Evolutionary conservation across 2,329 filamentous ascomycete species (phyloP).

Genomic region (Graphiopsis chlorocephala): DNA sequence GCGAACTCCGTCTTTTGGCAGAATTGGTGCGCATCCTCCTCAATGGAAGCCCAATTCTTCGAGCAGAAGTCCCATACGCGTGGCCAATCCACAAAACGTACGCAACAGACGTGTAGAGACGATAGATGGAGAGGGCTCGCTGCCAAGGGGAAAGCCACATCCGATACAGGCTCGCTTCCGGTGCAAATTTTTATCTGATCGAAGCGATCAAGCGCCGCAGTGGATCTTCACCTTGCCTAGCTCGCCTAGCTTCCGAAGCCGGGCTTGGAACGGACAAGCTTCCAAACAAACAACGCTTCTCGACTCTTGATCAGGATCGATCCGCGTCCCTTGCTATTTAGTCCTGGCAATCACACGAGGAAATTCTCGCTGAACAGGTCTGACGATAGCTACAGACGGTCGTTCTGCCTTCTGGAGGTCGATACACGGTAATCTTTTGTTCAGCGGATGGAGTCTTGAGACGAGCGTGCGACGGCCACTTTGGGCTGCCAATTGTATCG

Average conservation of each 20-base stretch:
- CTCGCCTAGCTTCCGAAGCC: background rate
- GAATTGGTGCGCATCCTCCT: background rate
- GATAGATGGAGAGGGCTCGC: background rate
- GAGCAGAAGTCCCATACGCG: background rate
- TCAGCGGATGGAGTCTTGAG: background rate
- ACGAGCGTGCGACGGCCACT: background rate
- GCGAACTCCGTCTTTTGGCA: too few species aligned
- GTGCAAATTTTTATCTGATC: conserved; percentile 5
- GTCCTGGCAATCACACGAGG: background rate
- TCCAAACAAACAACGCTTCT: background rate
- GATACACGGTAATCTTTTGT: background rate
- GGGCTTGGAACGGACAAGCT: background rate
- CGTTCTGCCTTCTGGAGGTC: background rate
- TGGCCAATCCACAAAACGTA: background rate
- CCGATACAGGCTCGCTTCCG: background rate
- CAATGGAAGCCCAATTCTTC: background rate
- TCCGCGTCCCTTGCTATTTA: background rate
- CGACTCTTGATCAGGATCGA: background rate
- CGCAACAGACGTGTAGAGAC: background rate
- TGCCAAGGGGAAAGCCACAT: background rate
- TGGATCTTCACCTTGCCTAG: background rate
- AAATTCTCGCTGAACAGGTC: background rate
- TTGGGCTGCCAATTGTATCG: background rate
- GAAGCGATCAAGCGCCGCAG: background rate
- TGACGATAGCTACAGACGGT: background rate